Evolutionary conservation across 768 basidiomycete genomes (phyloP), one percentile per base, ranked within the genome.

Genomic region (Trichaptum fuscoviolaceum): DNA sequence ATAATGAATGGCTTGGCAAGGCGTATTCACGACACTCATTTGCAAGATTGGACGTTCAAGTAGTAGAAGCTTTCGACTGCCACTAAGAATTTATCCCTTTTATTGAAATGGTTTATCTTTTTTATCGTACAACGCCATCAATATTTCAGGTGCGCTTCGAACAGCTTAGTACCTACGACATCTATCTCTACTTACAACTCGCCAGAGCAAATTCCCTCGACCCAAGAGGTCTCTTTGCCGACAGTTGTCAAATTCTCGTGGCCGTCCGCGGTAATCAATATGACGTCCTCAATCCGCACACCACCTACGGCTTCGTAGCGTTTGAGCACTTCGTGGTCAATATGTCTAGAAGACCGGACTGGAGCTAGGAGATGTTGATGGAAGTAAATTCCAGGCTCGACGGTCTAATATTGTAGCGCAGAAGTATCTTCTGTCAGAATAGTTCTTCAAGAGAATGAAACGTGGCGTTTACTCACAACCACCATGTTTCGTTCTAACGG

Each of bases 371-470:
- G 81, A 69, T 91, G 86, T 1, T 88, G 87, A 5, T 89, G 89
- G 81, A 95, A 96, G 75, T 95, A 95, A 70, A 89, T 84, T 0
- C 93, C 95, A 0, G 95, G 95, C 70, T 97, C 95, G 10, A 96
- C 91, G 0, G 95, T 96, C 88, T 95, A 71, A 57, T 30, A 30
- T 30, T 30, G 65, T 58, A 27, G 63, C 66, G 58, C 12, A 3
- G 30, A 20, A 59, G 52, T 23, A 58, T 61, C 17, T 67, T 65
- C 57, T 68, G 36, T 66, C 18, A 60, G 12, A 17, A 2, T 7
- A 3, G 2, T 17, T 18, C 15, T 61, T 61, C 27, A 63, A 18
- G 6, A 63, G 60, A 24, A 42, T 36, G 18, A 34, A 64, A 27
- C 52, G 26, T 1, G 30, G 30, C 8, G 66, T 64, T 52, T n/a